phyloP scores from a whole-genome alignment of 345 rosid species.

The Dipteronia sinensis region DNA sequence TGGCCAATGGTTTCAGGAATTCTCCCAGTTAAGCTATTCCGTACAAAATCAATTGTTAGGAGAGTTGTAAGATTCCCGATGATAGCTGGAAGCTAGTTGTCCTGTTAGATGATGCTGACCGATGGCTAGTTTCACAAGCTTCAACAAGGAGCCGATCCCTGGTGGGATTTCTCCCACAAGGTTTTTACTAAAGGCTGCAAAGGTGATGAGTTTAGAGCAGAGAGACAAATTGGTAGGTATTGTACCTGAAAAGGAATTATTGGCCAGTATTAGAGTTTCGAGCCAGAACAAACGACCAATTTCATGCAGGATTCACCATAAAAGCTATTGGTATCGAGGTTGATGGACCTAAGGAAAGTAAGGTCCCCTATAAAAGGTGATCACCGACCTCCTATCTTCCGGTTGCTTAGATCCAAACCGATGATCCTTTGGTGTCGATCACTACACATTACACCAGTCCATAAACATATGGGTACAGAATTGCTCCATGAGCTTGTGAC shows the following conservation, averaged over 20 bases:
- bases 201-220: too few relatives aligned
- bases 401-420: not conserved
- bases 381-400: not conserved
- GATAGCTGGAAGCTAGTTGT: slow-evolving; percentile 16
- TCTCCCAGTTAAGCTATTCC: slow-evolving; percentile 20
- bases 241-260: slow-evolving; percentile 12
- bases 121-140: not conserved
- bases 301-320: slow-evolving; percentile 8
- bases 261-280: not conserved
- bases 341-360: not conserved
- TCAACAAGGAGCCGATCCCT: not conserved
- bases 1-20: slow-evolving; percentile 2
- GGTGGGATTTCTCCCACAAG: too few relatives aligned
- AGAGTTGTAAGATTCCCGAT: slow-evolving; percentile 25
- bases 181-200: too few relatives aligned
- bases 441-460: not conserved
- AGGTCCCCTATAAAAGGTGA: slow-evolving; percentile 2
- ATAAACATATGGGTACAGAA: too few relatives aligned
- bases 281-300: slow-evolving; percentile 19
- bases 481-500: too few relatives aligned
- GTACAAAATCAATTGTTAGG: not conserved
- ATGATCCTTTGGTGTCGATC: not conserved
- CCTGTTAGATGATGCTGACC: slow-evolving; percentile 4
- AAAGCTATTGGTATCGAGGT: not conserved
- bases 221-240: too few relatives aligned